Evolutionary conservation across 371 early-diverging fungal genomes (phyloP), one percentile per base, ranked within the genome.

Genomic region (Lichtheimia corymbifera): DNA sequence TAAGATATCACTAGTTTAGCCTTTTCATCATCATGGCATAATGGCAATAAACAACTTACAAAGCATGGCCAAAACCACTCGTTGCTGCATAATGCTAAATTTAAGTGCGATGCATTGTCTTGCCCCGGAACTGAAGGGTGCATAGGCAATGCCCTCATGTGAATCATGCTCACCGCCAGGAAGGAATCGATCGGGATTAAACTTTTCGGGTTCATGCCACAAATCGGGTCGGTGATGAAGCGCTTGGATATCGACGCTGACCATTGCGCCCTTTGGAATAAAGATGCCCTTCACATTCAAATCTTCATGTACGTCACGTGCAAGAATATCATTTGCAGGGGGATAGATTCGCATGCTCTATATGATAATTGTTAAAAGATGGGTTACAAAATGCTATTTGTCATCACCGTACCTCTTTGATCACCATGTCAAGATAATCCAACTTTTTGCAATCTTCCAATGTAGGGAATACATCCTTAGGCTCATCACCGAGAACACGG

Each of bases 91-190:
- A 45, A 59, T 45, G 47, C 20, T 55, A 54, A 67, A 30, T 50
- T 56, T 56, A 7, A 56, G 40, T 25, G 51, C n/a, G 14, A 42
- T 40, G 45, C 43, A 53, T 17, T 25, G 4, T 59, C 51, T 11
- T 25, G 43, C 5, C 60, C 70, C 20, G 2, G 22, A 22, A 42
- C 74, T 65, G 50, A 83, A 83, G 5, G 82, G 79, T 5, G 79
- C 59, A 67, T 70, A 83, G 9, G 79, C 18, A n/a, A 67, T 5
- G 1, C 63, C 67, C 25, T 52, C 60, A 11, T 67, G 62, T 13
- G 17, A 20, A 14, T 40, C 40, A 43, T 55, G 55, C 28, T 70
- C 70, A 15, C 66, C 70, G 11, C 57, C 57, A 2, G 59, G 52
- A 15, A 53, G 52, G 45, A 64, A 73, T 18, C 73, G 64, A 40